A percentile compares a stretch with the other conserved stretches of the same genome.
phyloP scores from a whole-genome alignment of 371 early-diverging fungal species.

The Mortierella sp. region DNA sequence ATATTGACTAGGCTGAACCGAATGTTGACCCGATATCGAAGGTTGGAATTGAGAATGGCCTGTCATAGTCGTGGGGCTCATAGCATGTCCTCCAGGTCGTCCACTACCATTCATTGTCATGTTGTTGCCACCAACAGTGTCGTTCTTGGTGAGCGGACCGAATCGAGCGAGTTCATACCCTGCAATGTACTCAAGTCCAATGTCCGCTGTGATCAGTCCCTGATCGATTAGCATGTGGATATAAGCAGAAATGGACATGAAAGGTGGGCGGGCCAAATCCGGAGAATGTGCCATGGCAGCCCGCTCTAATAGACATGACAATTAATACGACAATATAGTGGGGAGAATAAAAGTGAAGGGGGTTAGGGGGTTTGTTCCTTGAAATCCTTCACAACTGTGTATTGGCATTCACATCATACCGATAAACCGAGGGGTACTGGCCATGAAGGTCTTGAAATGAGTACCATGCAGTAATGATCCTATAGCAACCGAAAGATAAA shows the following conservation, averaged over 20 bases:
- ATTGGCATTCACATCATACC: constrained; percentile 51
- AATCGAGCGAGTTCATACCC: constrained; percentile 71
- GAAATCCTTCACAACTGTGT: too few relatives aligned
- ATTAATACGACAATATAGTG: not conserved
- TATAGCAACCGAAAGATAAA: too few relatives aligned
- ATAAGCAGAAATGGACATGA: constrained; percentile 66
- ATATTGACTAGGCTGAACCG: too few relatives aligned
- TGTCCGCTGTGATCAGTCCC: constrained; percentile 55
- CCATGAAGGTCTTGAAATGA: constrained; percentile 71
- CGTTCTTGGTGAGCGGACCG: constrained; percentile 32
- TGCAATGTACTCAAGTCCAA: constrained; percentile 63
- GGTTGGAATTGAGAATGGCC: too few relatives aligned
- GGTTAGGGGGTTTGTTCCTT: not conserved
- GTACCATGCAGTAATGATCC: constrained; percentile 60
- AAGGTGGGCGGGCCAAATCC: constrained; percentile 58
- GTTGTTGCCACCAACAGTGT: not conserved
- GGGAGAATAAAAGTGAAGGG: too few relatives aligned
- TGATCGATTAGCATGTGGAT: constrained; percentile 63
- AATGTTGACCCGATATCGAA: too few relatives aligned
- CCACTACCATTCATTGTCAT: too few relatives aligned
- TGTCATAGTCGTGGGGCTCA: too few relatives aligned
- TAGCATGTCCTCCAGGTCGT: too few relatives aligned
- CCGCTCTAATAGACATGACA: constrained; percentile 49
- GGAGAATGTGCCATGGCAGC: constrained; percentile 59
- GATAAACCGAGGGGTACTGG: constrained; percentile 71